These are phyloP conservation scores for Phalaenopsis hybrid DNA, from an alignment of 116 monocot species.

Conservation along the genomic window DNA sequence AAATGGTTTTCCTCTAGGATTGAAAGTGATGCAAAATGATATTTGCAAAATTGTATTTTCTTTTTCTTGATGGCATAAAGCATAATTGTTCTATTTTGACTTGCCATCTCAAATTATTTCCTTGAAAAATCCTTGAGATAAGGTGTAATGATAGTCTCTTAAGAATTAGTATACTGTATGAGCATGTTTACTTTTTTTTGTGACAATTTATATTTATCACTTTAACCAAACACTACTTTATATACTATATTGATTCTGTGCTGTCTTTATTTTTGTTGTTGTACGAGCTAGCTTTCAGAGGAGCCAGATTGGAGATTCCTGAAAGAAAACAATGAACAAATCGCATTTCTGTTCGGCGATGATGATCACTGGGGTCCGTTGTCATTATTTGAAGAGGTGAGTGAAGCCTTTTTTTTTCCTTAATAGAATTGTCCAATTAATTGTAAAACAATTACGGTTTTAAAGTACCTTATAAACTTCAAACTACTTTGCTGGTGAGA, in stretches of 20 bases:
- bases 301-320: constrained; percentile 81
- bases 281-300: constrained; percentile 48
- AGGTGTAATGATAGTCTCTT: too few relatives aligned
- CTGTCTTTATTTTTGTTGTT: background rate
- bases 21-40: too few relatives aligned
- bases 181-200: background rate
- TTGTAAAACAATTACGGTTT: too few relatives aligned
- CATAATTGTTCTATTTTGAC: background rate
- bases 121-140: too few relatives aligned
- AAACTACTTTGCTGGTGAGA: too few relatives aligned
- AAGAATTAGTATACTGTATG: background rate
- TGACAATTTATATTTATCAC: background rate
- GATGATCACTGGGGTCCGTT: constrained; percentile 95
- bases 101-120: background rate
- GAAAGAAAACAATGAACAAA: constrained; percentile 42
- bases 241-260: background rate
- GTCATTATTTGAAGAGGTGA: constrained; percentile 66
- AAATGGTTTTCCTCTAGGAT: too few relatives aligned
- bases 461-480: too few relatives aligned
- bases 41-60: background rate
- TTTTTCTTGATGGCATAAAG: background rate
- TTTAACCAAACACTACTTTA: background rate
- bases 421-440: background rate
- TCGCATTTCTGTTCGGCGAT: constrained; percentile 69
- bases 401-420: constrained; percentile 2